Percentiles rank a stretch among this genome's conserved stretches.
These are phyloP conservation scores for Debaryomyces singareniensis DNA, from an alignment of 1,139 yeast genomes.

Conservation along the genomic window DNA sequence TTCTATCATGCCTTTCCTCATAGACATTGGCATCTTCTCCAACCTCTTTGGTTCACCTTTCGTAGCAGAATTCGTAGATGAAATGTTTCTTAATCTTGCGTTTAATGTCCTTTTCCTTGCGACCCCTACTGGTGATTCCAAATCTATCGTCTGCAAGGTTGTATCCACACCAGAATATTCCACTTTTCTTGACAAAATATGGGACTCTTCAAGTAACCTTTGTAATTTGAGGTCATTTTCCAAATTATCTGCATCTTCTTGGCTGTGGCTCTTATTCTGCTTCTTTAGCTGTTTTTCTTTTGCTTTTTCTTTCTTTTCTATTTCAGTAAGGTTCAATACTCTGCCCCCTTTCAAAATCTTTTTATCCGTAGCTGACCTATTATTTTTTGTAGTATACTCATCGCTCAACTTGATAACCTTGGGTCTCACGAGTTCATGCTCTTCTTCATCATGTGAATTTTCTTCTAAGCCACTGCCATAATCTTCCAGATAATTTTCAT, in stretches of 20 bases:
- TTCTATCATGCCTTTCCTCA: constrained; percentile 76
- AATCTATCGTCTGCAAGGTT: constrained; percentile 59
- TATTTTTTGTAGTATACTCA: constrained; percentile 10
- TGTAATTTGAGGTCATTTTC: constrained; percentile 82
- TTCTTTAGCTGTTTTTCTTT: constrained; percentile 19
- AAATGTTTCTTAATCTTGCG: constrained; percentile 52
- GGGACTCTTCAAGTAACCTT: constrained; percentile 77
- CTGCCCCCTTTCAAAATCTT: constrained; percentile 33
- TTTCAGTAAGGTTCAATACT: constrained; percentile 35
- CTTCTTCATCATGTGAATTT: constrained; percentile 11
- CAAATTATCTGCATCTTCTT: constrained; percentile 47
- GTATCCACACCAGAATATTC: constrained; percentile 72
- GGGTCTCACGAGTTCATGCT: constrained; percentile 24
- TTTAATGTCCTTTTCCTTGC: constrained; percentile 71
- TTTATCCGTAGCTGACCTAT: constrained; percentile 24
- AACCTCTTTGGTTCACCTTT: constrained; percentile 37
- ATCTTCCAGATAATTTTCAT: constrained; percentile 3
- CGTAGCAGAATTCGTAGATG: constrained; percentile 44
- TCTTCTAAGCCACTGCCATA: constrained; percentile 11
- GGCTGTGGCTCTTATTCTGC: constrained; percentile 15
- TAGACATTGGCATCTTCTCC: constrained; percentile 82
- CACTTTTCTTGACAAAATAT: constrained; percentile 57
- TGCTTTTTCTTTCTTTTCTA: constrained; percentile 19
- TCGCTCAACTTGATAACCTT: constrained; percentile 30
- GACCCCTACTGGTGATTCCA: constrained; percentile 72